A percentile compares a stretch with the other conserved stretches of the same genome.
These are phyloP conservation scores for Quercus agrifolia DNA, from an alignment of 306 rosid genomes.

Conservation along the genomic window DNA sequence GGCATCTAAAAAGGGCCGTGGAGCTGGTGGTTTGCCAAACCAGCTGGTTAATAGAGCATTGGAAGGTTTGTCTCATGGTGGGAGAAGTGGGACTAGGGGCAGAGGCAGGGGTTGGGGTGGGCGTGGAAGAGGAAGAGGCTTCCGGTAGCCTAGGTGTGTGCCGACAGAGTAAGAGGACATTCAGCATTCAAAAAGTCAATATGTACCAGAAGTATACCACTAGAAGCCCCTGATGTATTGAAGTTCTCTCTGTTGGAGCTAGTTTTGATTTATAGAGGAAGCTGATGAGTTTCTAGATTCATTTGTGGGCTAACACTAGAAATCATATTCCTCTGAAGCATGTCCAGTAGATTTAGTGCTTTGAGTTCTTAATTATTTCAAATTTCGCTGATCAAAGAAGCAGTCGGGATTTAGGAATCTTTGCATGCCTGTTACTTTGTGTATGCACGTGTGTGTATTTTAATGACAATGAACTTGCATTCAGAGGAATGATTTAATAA, in stretches of 20 bases:
- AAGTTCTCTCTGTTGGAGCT: constrained; percentile 42
- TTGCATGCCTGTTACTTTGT: not conserved
- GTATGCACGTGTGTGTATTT: not conserved
- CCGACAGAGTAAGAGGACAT: constrained; percentile 10
- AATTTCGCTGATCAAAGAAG: not conserved
- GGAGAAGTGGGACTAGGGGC: constrained; percentile 58
- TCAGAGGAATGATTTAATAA: not conserved
- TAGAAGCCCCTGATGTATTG: constrained; percentile 36
- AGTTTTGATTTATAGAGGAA: constrained; percentile 41
- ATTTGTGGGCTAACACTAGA: constrained; percentile 16
- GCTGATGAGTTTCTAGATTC: constrained; percentile 17
- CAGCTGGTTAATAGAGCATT: constrained; percentile 90
- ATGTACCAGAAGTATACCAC: constrained; percentile 28
- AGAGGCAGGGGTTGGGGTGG: constrained; percentile 71
- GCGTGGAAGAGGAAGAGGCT: constrained; percentile 73
- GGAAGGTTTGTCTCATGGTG: constrained; percentile 78
- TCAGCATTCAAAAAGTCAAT: constrained; percentile 3
- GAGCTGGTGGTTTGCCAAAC: constrained; percentile 62
- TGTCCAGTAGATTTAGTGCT: not conserved
- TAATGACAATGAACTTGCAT: constrained; percentile 1
- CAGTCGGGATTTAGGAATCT: not conserved
- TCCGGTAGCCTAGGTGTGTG: constrained; percentile 32
- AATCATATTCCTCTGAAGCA: constrained; percentile 9
- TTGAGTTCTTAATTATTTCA: not conserved
- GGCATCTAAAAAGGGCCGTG: constrained; percentile 77